Conservation (phyloP, 2,329 filamentous ascomycete species). For the Xylaria multiplex region DNA sequence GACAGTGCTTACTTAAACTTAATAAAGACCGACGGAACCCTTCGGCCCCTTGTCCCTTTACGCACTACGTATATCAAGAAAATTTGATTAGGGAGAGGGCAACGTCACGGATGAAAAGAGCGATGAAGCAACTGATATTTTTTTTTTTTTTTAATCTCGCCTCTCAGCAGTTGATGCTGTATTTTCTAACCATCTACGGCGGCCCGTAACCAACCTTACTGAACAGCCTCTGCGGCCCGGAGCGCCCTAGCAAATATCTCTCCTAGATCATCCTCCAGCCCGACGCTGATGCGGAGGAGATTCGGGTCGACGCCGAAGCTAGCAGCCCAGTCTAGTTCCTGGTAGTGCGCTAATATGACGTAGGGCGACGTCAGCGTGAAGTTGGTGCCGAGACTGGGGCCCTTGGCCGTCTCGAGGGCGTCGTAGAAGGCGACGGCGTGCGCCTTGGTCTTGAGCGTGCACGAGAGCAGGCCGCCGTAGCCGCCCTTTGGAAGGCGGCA, state of each 20-base stretch:
- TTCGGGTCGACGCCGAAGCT: conserved; percentile 83
- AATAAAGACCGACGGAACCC: neutral
- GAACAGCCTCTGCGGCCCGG: conserved; percentile 59
- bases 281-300: conserved; percentile 87
- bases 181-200: neutral
- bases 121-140: too few relatives aligned
- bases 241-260: conserved; percentile 75
- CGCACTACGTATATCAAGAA: neutral
- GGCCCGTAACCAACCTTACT: neutral
- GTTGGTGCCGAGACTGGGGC: conserved; percentile 94
- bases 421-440: conserved; percentile 88
- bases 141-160: neutral
- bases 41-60: neutral
- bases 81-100: neutral
- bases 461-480: conserved; percentile 89
- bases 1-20: neutral
- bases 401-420: conserved; percentile 86
- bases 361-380: conserved; percentile 95
- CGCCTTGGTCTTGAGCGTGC: conserved; percentile 76
- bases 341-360: conserved; percentile 89
- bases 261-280: conserved; percentile 79
- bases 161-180: conserved; percentile 14
- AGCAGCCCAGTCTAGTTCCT: conserved; percentile 89
- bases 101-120: neutral
- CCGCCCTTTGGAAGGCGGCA: conserved; percentile 79